A percentile compares a stretch with the other conserved stretches of the same genome.
Evolutionary conservation across 208 protist species (phyloP).

Genomic region (Vickermania spadyakhi): DNA sequence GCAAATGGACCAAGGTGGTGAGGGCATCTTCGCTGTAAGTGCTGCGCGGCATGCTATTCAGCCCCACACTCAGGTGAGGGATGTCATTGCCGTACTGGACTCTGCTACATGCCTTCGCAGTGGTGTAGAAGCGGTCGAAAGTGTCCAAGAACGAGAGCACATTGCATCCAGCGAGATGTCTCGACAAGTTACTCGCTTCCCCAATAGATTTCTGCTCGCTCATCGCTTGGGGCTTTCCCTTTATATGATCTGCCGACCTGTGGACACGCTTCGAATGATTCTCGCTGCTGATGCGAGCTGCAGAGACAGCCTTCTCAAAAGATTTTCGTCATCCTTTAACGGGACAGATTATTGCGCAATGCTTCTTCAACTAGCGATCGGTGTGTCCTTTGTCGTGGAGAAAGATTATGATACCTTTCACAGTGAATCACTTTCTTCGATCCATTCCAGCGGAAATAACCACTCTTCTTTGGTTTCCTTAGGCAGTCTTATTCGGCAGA

Average conservation of each 20-base stretch:
- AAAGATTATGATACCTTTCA: not conserved
- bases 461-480: not conserved
- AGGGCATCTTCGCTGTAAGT: conserved; percentile 14
- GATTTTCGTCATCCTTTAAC: conserved; percentile 63
- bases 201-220: conserved; percentile 51
- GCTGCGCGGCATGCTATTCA: conserved; percentile 31
- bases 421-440: not conserved
- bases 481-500: not conserved
- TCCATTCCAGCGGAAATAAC: not conserved
- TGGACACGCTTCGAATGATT: conserved; percentile 83
- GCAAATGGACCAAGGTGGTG: conserved; percentile 11
- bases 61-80: conserved; percentile 51
- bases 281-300: conserved; percentile 30
- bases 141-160: conserved; percentile 17
- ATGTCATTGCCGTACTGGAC: conserved; percentile 60
- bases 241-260: conserved; percentile 65
- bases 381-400: conserved; percentile 14
- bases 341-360: conserved; percentile 73
- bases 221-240: conserved; percentile 73
- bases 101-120: conserved; percentile 34
- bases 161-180: conserved; percentile 57
- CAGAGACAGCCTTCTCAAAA: conserved; percentile 52
- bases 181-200: conserved; percentile 45
- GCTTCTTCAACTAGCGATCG: conserved; percentile 82
- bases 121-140: conserved; percentile 71